Evolutionary conservation across 2,329 filamentous ascomycete species (phyloP).

Genomic region (Lojkania enalia): DNA sequence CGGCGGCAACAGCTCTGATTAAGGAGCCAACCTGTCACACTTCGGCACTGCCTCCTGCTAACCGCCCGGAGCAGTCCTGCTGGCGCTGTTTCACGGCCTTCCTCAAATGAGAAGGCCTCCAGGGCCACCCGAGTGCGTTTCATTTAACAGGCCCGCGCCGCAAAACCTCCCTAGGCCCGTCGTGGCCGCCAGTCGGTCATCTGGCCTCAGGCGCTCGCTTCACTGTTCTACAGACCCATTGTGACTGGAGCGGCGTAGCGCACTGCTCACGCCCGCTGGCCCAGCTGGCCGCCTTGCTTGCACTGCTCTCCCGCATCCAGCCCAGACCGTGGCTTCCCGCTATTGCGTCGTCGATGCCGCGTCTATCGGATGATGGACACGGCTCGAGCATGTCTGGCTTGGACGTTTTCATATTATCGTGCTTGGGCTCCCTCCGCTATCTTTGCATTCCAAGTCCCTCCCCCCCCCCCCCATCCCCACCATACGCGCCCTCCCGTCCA

Average conservation of each 20-base stretch:
- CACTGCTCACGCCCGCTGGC: neutral
- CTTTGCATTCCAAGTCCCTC: neutral
- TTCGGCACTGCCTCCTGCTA: constrained; percentile 14
- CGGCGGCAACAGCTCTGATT: constrained; percentile 13
- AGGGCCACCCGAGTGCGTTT: constrained; percentile 10
- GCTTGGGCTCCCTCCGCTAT: neutral
- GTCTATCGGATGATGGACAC: constrained; percentile 9
- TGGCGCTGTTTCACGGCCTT: constrained; percentile 21
- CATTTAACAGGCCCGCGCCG: constrained; percentile 10
- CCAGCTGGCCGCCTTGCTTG: neutral
- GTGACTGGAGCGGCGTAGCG: constrained; percentile 1
- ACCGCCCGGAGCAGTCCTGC: constrained; percentile 10
- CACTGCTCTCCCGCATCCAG: constrained; percentile 7
- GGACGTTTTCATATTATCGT: neutral
- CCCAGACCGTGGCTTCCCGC: constrained; percentile 4
- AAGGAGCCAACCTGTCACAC: constrained; percentile 4
- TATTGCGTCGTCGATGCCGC: constrained; percentile 7
- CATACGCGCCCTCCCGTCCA: neutral
- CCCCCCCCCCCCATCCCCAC: neutral
- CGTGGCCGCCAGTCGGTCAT: constrained; percentile 4
- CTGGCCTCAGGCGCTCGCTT: constrained; percentile 7
- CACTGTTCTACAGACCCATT: neutral
- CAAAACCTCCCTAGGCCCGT: neutral
- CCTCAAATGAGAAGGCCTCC: constrained; percentile 11
- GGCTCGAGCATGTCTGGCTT: neutral